Evolutionary conservation across 768 basidiomycete genomes (phyloP).

Genomic region (Panus rudis): DNA sequence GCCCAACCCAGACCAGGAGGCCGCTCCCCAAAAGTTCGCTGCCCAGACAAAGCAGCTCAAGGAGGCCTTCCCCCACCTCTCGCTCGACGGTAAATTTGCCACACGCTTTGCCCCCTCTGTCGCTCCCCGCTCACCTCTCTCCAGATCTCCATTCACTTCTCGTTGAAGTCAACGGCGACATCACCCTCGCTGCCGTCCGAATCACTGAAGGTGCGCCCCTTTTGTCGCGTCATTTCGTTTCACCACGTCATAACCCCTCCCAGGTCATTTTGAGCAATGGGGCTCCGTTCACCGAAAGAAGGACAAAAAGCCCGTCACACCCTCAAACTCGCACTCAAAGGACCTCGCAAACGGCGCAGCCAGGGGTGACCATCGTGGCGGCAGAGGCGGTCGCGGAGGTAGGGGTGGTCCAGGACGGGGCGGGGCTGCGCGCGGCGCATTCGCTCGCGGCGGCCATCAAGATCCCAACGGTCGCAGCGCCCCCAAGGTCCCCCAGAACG

Average conservation of each 20-base stretch:
- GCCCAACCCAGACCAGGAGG: constrained; percentile 17
- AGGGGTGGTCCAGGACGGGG: constrained; percentile 39
- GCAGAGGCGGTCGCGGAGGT: constrained; percentile 57
- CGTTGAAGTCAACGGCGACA: constrained; percentile 60
- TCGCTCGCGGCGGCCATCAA: constrained; percentile 44
- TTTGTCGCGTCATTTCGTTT: constrained; percentile 12
- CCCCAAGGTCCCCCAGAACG: constrained; percentile 1
- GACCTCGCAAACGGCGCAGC: constrained; percentile 39
- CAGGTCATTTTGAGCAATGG: constrained; percentile 77
- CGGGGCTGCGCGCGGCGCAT: constrained; percentile 34
- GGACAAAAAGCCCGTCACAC: constrained; percentile 60
- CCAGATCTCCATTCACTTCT: constrained; percentile 66
- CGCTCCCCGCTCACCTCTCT: constrained; percentile 14
- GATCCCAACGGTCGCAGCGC: constrained; percentile 24
- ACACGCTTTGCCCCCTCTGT: constrained; percentile 14
- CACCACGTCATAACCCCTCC: constrained; percentile 11
- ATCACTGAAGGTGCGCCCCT: constrained; percentile 59
- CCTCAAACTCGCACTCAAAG: constrained; percentile 39
- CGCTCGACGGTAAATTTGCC: constrained; percentile 50
- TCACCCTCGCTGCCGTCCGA: constrained; percentile 60
- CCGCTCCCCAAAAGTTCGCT: constrained; percentile 35
- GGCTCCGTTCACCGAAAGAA: constrained; percentile 81
- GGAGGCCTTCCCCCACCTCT: constrained; percentile 66
- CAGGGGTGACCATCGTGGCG: constrained; percentile 51
- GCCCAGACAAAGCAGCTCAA: constrained; percentile 53